Conservation (phyloP, 768 basidiomycete genomes). For the Cystofilobasidium ferigula region DNA sequence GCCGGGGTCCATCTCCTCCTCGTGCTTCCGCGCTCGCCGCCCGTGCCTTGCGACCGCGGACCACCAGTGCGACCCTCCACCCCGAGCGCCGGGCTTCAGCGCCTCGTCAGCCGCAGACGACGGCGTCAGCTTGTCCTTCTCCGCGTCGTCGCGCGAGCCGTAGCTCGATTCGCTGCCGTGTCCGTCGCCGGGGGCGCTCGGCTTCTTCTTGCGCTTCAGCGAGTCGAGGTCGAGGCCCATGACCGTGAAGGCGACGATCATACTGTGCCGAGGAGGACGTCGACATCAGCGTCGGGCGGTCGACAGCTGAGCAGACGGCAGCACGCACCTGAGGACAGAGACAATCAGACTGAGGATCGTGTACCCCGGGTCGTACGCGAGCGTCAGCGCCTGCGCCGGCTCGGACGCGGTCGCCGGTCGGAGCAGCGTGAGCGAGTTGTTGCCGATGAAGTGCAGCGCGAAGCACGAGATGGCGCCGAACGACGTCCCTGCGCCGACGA, state of each 20-base stretch:
- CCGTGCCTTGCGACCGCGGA: too few relatives aligned
- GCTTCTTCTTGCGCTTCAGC: conserved; percentile 19
- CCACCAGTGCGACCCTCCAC: too few relatives aligned
- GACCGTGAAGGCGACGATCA: conserved; percentile 38
- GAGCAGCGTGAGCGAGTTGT: conserved; percentile 36
- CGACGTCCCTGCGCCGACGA: conserved; percentile 34
- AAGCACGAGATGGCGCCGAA: conserved; percentile 40
- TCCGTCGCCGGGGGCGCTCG: neutral
- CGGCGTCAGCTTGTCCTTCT: neutral
- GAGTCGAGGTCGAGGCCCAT: conserved; percentile 37
- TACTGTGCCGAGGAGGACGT: conserved; percentile 25
- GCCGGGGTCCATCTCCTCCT: too few relatives aligned
- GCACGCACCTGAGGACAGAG: conserved; percentile 26
- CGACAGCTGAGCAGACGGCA: neutral
- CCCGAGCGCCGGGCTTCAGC: too few relatives aligned
- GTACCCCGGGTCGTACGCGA: conserved; percentile 36
- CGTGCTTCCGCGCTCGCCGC: too few relatives aligned
- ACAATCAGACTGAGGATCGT: conserved; percentile 37
- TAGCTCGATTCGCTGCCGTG: neutral
- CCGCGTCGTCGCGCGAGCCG: neutral
- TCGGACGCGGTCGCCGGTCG: neutral
- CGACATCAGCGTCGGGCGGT: too few relatives aligned
- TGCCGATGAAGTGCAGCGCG: conserved; percentile 38
- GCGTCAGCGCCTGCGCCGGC: conserved; percentile 28
- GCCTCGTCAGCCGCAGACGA: too few relatives aligned